Evolutionary conservation across 2,329 filamentous ascomycete species (phyloP).

Genomic region (Colletotrichum somersetense): DNA sequence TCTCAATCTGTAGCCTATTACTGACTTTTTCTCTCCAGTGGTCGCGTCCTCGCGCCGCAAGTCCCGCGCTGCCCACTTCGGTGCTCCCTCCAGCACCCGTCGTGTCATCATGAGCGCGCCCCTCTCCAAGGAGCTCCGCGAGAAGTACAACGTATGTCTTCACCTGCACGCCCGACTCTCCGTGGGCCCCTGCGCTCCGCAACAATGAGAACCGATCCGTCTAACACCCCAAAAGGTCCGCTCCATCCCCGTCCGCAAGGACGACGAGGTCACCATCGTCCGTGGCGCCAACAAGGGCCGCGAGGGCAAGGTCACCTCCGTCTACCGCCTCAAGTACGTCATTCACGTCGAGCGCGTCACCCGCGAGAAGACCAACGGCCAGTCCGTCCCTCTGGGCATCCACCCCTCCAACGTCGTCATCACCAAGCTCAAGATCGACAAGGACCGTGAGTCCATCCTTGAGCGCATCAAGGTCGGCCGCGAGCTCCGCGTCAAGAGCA

Average conservation of each 20-base stretch:
- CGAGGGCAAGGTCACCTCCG: conserved; percentile 97
- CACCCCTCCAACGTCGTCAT: conserved; percentile 97
- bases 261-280: conserved; percentile 93
- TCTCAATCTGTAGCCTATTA: conserved; percentile 23
- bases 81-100: conserved; percentile 92
- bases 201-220: background rate
- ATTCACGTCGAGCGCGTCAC: conserved; percentile 97
- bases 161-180: background rate
- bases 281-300: conserved; percentile 96
- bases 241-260: conserved; percentile 97
- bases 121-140: conserved; percentile 95
- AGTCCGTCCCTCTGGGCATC: conserved; percentile 94
- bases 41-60: conserved; percentile 92
- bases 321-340: conserved; percentile 98
- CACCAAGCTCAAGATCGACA: conserved; percentile 98
- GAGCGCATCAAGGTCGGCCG: conserved; percentile 86
- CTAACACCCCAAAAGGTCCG: conserved; percentile 75
- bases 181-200: background rate
- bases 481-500: conserved; percentile 80
- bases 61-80: conserved; percentile 99
- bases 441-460: conserved; percentile 90
- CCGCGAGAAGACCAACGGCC: conserved; percentile 97
- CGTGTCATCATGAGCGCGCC: conserved; percentile 97
- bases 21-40: conserved; percentile 56
- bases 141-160: conserved; percentile 94